These are phyloP conservation scores for Crithidia acanthocephali DNA, from an alignment of 208 protist genomes.

Conservation along the genomic window DNA sequence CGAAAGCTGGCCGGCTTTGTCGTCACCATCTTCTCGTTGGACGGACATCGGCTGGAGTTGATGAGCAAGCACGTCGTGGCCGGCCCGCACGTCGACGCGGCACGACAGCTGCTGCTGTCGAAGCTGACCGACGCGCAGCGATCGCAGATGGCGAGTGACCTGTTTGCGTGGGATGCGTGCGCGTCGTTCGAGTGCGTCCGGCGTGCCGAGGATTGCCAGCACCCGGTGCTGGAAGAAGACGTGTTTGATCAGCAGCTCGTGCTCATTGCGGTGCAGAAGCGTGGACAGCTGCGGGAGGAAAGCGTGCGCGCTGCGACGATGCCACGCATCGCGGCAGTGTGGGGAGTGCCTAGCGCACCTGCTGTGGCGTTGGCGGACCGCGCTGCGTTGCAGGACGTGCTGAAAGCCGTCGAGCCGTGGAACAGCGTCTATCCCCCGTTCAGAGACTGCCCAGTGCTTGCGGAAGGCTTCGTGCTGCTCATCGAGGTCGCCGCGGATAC, in stretches of 20 bases:
- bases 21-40: conserved; percentile 80
- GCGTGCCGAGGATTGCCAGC: conserved; percentile 42
- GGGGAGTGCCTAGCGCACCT: conserved; percentile 58
- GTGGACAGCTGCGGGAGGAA: conserved; percentile 52
- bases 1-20: conserved; percentile 92
- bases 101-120: conserved; percentile 48
- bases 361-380: conserved; percentile 13
- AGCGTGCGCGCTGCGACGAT: conserved; percentile 40
- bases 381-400: conserved; percentile 32
- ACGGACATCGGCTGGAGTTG: conserved; percentile 61
- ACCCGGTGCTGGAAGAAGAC: conserved; percentile 73
- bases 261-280: conserved; percentile 64
- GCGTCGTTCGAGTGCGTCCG: conserved; percentile 80
- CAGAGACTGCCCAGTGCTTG: conserved; percentile 35
- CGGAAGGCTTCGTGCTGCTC: conserved; percentile 84
- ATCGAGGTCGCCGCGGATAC: conserved; percentile 37
- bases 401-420: conserved; percentile 47
- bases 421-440: conserved; percentile 33
- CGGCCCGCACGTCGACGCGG: conserved; percentile 79
- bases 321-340: conserved; percentile 29
- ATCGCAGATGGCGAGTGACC: conserved; percentile 43
- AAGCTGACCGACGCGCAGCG: conserved; percentile 42
- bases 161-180: conserved; percentile 43
- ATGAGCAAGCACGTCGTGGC: conserved; percentile 83
- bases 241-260: conserved; percentile 59